phyloP scores from a whole-genome alignment of 108 stramenopile genomes.

The Stephanodiscus minutulus region DNA sequence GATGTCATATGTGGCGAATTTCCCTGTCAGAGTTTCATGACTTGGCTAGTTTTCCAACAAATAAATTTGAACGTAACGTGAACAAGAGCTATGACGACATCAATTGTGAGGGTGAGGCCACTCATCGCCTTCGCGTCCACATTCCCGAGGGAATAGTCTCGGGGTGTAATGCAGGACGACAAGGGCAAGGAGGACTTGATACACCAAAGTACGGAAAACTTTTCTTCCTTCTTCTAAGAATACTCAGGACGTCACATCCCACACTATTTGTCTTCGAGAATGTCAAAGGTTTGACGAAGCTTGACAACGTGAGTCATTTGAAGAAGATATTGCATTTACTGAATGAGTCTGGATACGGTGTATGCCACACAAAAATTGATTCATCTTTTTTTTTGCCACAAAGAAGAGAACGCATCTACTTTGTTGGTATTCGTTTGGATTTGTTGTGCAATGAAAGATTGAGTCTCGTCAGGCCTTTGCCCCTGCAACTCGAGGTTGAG shows the following conservation, averaged over 20 bases:
- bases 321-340: constrained; percentile 15
- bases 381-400: constrained; percentile 23
- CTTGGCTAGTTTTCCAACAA: constrained; percentile 25
- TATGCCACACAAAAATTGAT: constrained; percentile 22
- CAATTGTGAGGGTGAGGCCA: too few relatives aligned
- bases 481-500: background rate
- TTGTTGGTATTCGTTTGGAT: constrained; percentile 37
- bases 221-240: constrained; percentile 24
- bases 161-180: too few relatives aligned
- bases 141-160: too few relatives aligned
- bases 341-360: constrained; percentile 31
- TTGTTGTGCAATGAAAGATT: constrained; percentile 7
- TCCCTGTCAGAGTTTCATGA: constrained; percentile 41
- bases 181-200: constrained; percentile 12
- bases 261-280: constrained; percentile 35
- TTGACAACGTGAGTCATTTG: constrained; percentile 24
- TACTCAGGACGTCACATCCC: constrained; percentile 14
- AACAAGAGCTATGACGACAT: background rate
- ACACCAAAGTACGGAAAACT: constrained; percentile 14
- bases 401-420: constrained; percentile 27
- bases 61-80: background rate
- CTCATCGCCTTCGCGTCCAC: too few relatives aligned
- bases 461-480: background rate
- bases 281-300: constrained; percentile 22
- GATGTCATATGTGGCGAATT: constrained; percentile 37